Percentiles rank a stretch among this genome's conserved stretches.
phyloP scores from a whole-genome alignment of 371 early-diverging fungal species.

The Furculomyces boomerangus region DNA sequence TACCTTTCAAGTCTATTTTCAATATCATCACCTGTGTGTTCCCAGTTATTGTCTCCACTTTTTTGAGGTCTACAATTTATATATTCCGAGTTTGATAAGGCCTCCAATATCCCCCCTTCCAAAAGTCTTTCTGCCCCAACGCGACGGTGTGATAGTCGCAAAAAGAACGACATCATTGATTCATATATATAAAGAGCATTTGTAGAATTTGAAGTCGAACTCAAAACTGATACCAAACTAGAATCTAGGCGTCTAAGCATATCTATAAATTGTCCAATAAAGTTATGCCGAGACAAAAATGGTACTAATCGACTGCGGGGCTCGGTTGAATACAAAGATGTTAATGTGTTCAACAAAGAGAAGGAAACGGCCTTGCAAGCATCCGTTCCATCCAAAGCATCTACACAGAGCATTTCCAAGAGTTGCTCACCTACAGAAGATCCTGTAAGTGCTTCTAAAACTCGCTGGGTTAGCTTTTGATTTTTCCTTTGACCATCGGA shows the following conservation, averaged over 20 bases:
- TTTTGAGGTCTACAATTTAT: constrained; percentile 41
- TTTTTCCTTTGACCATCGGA: constrained; percentile 4
- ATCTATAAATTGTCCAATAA: constrained; percentile 39
- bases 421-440: constrained; percentile 39
- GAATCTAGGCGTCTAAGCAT: constrained; percentile 46
- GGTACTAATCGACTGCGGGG: constrained; percentile 32
- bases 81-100: constrained; percentile 51
- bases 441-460: constrained; percentile 10
- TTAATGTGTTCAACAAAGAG: constrained; percentile 49
- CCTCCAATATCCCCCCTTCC: constrained; percentile 57
- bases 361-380: constrained; percentile 78
- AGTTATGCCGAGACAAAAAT: constrained; percentile 44
- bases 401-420: constrained; percentile 47
- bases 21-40: constrained; percentile 3
- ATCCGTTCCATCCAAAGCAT: constrained; percentile 61
- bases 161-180: constrained; percentile 61
- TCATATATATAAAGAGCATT: constrained; percentile 54
- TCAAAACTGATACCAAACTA: constrained; percentile 35
- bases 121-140: constrained; percentile 61
- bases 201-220: constrained; percentile 29
- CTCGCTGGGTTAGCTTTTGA: constrained; percentile 12
- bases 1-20: constrained; percentile 28
- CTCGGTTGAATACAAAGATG: constrained; percentile 29
- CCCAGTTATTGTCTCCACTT: neutral
- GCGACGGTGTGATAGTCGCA: constrained; percentile 47